These are phyloP conservation scores for Pelargonium nanum DNA, from an alignment of 345 rosid genomes.

Conservation along the genomic window DNA sequence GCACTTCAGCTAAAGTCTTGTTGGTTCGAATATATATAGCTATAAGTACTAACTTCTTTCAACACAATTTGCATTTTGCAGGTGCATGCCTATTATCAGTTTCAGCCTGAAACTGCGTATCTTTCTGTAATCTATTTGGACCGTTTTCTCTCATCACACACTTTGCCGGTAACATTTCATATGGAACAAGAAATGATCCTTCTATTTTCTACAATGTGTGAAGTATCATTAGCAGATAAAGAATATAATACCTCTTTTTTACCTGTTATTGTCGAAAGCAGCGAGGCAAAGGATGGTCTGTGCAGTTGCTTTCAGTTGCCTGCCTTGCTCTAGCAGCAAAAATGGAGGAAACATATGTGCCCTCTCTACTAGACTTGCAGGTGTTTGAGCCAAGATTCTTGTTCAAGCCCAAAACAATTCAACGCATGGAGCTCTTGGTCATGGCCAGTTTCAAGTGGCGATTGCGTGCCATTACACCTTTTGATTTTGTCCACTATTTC, in stretches of 20 bases:
- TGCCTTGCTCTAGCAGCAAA: slow-evolving; percentile 36
- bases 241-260: not conserved
- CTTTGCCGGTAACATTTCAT: slow-evolving; percentile 14
- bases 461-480: slow-evolving; percentile 26
- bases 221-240: not conserved
- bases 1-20: too few species aligned
- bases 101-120: slow-evolving; percentile 22
- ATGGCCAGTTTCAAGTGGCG: slow-evolving; percentile 27
- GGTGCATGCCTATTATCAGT: slow-evolving; percentile 20
- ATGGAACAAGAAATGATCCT: not conserved
- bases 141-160: slow-evolving; percentile 20
- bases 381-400: slow-evolving; percentile 19
- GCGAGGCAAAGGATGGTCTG: slow-evolving; percentile 23
- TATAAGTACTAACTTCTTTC: not conserved
- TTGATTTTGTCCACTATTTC: slow-evolving; percentile 21
- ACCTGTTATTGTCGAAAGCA: slow-evolving; percentile 1
- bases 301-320: slow-evolving; percentile 29
- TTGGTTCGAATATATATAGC: not conserved
- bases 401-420: slow-evolving; percentile 23
- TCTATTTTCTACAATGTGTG: not conserved
- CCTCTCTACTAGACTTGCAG: slow-evolving; percentile 28
- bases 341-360: slow-evolving; percentile 32
- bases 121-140: slow-evolving; percentile 31
- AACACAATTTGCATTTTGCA: slow-evolving; percentile 5
- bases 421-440: slow-evolving; percentile 31